Evolutionary conservation across 2,329 filamentous ascomycete species (phyloP).

Genomic region (Ophiocordyceps polyrhachis-furcata): DNA sequence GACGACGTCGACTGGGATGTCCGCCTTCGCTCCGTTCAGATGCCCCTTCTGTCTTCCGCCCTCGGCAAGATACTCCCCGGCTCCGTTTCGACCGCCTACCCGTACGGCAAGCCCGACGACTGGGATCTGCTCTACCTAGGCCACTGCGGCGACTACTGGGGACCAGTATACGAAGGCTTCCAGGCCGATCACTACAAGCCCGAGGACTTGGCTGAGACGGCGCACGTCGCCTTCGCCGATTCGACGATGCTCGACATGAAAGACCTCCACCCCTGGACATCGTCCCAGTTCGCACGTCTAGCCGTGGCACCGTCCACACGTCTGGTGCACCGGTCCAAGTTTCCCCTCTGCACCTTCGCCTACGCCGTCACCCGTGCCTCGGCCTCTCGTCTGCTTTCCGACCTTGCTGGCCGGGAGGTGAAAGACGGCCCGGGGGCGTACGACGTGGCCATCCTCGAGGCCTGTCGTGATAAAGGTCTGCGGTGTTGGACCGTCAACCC

Average conservation of each 20-base stretch:
- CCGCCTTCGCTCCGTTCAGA: background rate
- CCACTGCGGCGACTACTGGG: background rate
- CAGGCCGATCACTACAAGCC: background rate
- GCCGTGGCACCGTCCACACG: background rate
- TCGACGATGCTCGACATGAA: background rate
- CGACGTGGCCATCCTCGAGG: background rate
- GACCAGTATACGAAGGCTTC: background rate
- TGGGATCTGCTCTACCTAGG: background rate
- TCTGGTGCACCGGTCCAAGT: background rate
- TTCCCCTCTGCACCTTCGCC: background rate
- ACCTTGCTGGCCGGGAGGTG: background rate
- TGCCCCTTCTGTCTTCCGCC: background rate
- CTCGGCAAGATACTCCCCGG: background rate
- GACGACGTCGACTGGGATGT: background rate
- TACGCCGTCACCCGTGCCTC: background rate
- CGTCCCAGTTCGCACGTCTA: background rate
- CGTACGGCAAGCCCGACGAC: background rate
- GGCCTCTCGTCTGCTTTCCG: background rate
- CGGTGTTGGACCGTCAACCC: background rate
- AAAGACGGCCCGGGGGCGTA: background rate
- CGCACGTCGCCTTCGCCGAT: background rate
- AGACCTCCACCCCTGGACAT: background rate
- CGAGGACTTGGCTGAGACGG: background rate
- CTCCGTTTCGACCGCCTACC: background rate
- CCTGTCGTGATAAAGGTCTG: background rate